These are phyloP conservation scores for Juglanconis sp. DNA, from an alignment of 2,329 filamentous ascomycete genomes.

Conservation along the genomic window DNA sequence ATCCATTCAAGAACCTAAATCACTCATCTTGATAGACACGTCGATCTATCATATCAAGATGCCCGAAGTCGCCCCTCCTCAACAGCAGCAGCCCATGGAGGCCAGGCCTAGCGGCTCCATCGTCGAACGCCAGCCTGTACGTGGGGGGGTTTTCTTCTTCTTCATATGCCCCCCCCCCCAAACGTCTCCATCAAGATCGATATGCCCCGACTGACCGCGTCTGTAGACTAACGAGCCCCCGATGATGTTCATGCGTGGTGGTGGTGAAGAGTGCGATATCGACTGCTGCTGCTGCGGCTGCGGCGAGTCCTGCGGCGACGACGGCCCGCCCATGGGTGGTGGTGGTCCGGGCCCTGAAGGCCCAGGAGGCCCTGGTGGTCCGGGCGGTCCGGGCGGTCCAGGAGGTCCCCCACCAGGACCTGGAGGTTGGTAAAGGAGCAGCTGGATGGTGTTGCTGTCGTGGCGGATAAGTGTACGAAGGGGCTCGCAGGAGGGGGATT, in stretches of 20 bases:
- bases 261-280: constrained; percentile 12
- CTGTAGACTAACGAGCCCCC: constrained; percentile 8
- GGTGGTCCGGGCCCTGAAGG: constrained; percentile 5
- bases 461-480: neutral
- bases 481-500: neutral
- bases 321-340: neutral
- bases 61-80: constrained; percentile 15
- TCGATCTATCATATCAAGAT: constrained; percentile 2
- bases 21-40: neutral
- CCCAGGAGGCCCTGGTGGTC: neutral
- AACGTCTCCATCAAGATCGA: neutral
- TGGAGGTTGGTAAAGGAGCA: neutral
- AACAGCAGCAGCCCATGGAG: constrained; percentile 15
- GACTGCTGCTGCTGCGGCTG: constrained; percentile 12
- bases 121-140: constrained; percentile 9
- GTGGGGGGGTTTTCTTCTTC: neutral
- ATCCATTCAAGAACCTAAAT: too few relatives aligned
- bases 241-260: constrained; percentile 14
- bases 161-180: neutral
- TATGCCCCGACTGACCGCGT: neutral
- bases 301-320: constrained; percentile 6
- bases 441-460: neutral
- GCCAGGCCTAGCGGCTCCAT: neutral
- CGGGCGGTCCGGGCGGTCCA: neutral
- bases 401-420: neutral